These are phyloP conservation scores for Colletotrichum magnum DNA, from an alignment of 2,329 filamentous ascomycete species.

Conservation along the genomic window DNA sequence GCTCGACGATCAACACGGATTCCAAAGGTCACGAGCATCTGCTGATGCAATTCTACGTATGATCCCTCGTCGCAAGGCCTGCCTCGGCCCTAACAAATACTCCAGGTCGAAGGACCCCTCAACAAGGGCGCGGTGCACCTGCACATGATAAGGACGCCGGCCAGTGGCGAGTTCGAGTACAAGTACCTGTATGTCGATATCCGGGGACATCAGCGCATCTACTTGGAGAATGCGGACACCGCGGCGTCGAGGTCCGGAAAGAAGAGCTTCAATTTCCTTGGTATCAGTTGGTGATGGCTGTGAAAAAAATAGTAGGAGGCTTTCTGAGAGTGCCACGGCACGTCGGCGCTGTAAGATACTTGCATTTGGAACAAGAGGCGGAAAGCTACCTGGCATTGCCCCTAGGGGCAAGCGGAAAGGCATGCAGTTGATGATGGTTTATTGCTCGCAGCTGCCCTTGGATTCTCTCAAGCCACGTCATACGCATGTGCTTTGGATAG, in stretches of 20 bases:
- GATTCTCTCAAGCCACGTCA: too few species aligned
- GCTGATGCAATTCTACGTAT: slow-evolving; percentile 86
- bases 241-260: slow-evolving; percentile 50
- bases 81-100: background rate
- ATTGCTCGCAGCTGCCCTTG: too few species aligned
- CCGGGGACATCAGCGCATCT: slow-evolving; percentile 76
- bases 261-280: slow-evolving; percentile 70
- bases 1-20: slow-evolving; percentile 79
- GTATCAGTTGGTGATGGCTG: slow-evolving; percentile 69
- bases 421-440: too few species aligned
- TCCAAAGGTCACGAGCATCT: slow-evolving; percentile 83
- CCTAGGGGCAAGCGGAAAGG: too few species aligned
- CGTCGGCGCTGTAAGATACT: slow-evolving; percentile 6
- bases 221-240: slow-evolving; percentile 73
- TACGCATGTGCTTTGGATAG: too few species aligned
- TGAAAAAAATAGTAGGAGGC: background rate
- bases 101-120: slow-evolving; percentile 80
- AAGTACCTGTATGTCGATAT: slow-evolving; percentile 86
- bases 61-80: slow-evolving; percentile 43
- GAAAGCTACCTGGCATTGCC: background rate
- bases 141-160: slow-evolving; percentile 80
- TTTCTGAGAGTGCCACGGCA: background rate
- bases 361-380: background rate
- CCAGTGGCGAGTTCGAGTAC: slow-evolving; percentile 80
- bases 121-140: slow-evolving; percentile 81